Percentiles rank a stretch among this genome's conserved stretches.
phyloP scores from a whole-genome alignment of 1,139 yeast species.

The Suhomyces bokatorum region DNA sequence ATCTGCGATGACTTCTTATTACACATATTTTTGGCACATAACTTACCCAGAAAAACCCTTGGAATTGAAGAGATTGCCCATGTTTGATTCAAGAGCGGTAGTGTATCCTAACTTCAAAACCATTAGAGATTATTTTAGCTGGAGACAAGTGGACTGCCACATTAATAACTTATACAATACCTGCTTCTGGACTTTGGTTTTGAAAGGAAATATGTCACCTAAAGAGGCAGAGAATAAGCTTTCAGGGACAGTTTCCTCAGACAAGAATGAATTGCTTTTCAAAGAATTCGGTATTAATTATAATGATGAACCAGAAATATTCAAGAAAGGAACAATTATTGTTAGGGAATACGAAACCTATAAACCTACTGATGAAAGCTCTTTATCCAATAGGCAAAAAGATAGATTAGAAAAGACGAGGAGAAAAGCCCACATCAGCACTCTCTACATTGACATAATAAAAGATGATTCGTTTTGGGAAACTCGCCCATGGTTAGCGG shows the following conservation, averaged over 20 bases:
- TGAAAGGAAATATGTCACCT: conserved; percentile 67
- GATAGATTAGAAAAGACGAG: conserved; percentile 51
- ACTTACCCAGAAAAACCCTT: conserved; percentile 51
- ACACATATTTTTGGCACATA: conserved; percentile 64
- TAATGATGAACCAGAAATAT: conserved; percentile 86
- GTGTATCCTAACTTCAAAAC: conserved; percentile 66
- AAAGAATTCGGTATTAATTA: conserved; percentile 79
- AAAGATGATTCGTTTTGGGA: conserved; percentile 56
- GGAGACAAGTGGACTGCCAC: conserved; percentile 98
- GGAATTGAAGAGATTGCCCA: conserved; percentile 58
- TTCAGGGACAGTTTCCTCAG: conserved; percentile 74
- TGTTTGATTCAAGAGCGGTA: conserved; percentile 90
- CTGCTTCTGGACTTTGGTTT: conserved; percentile 83
- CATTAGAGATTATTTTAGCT: conserved; percentile 79
- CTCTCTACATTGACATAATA: conserved; percentile 58
- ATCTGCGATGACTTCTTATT: conserved; percentile 77
- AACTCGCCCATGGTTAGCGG: conserved; percentile 36
- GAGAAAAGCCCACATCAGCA: conserved; percentile 47
- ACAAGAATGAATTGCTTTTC: conserved; percentile 85
- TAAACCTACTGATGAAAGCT: conserved; percentile 15
- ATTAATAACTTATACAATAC: conserved; percentile 93
- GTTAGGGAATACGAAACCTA: conserved; percentile 49
- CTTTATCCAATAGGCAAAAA: conserved; percentile 45
- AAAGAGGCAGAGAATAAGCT: conserved; percentile 75
- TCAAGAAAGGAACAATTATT: conserved; percentile 79